These are phyloP conservation scores for Pythium angustatum DNA, from an alignment of 352 stramenopile species.

Conservation along the genomic window DNA sequence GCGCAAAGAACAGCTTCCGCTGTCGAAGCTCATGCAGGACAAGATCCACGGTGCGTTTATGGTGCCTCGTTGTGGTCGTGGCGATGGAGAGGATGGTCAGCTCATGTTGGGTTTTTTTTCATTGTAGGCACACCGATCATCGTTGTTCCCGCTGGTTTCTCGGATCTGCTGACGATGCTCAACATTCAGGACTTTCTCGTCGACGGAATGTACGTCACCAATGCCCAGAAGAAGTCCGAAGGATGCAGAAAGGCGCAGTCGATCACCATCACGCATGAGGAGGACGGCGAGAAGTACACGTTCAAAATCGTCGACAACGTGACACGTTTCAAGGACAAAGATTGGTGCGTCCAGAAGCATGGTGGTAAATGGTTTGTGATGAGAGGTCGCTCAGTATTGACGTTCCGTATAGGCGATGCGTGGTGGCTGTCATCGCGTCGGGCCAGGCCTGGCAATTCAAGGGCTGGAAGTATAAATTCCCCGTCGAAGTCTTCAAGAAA, in stretches of 20 bases:
- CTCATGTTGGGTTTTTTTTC: conserved; percentile 5
- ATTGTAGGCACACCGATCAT: conserved; percentile 87
- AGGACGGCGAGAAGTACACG: conserved; percentile 78
- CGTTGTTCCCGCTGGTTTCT: conserved; percentile 86
- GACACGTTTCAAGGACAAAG: conserved; percentile 79
- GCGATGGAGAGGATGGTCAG: background rate
- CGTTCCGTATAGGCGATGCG: conserved; percentile 88
- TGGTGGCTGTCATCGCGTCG: conserved; percentile 89
- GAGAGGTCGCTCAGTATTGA: too few species aligned
- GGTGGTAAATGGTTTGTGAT: background rate
- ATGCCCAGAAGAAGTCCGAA: conserved; percentile 87
- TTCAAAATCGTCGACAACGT: conserved; percentile 91
- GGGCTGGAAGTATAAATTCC: conserved; percentile 92
- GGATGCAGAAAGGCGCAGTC: conserved; percentile 79
- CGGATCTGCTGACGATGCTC: conserved; percentile 87
- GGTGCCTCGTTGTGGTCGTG: too few species aligned
- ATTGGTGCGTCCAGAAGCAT: conserved; percentile 58
- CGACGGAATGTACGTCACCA: conserved; percentile 78
- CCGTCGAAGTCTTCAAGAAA: conserved; percentile 91
- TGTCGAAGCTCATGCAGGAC: conserved; percentile 68
- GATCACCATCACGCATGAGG: conserved; percentile 80
- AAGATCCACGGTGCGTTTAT: conserved; percentile 63
- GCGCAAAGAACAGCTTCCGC: conserved; percentile 67
- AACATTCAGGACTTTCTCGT: conserved; percentile 89
- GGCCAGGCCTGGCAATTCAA: conserved; percentile 93